phyloP scores from a whole-genome alignment of 345 rosid genomes.

The Melaleuca alternifolia region DNA sequence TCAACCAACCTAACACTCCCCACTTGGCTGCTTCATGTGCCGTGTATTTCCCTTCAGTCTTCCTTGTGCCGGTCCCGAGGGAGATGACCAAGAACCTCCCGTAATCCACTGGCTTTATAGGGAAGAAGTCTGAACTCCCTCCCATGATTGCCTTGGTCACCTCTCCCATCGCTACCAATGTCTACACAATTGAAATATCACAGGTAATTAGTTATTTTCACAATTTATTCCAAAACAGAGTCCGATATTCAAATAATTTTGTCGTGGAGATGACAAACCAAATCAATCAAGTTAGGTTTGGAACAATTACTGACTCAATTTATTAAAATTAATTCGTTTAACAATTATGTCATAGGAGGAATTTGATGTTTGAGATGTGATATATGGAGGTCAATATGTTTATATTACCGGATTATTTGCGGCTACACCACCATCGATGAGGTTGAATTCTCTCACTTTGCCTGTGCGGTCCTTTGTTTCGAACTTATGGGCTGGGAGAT shows the following conservation, averaged over 20 bases:
- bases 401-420: constrained; percentile 43
- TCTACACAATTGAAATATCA: background rate
- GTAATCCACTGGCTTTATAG: constrained; percentile 36
- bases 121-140: constrained; percentile 27
- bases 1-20: constrained; percentile 64
- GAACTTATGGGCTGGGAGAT: constrained; percentile 36
- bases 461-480: constrained; percentile 12
- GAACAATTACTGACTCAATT: background rate
- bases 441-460: constrained; percentile 19
- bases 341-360: no score
- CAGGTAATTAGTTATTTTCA: background rate
- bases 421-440: constrained; percentile 41
- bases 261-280: background rate
- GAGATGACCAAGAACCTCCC: constrained; percentile 44
- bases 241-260: background rate
- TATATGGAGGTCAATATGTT: background rate
- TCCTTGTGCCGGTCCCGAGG: constrained; percentile 40
- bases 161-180: constrained; percentile 25
- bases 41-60: constrained; percentile 18
- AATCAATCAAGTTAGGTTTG: background rate
- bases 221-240: no score
- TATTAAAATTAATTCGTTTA: no score
- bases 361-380: background rate
- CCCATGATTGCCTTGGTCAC: constrained; percentile 24
- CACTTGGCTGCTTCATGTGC: constrained; percentile 42